These are phyloP conservation scores for Lactarius hengduanensis DNA, from an alignment of 768 basidiomycete species.

Conservation along the genomic window DNA sequence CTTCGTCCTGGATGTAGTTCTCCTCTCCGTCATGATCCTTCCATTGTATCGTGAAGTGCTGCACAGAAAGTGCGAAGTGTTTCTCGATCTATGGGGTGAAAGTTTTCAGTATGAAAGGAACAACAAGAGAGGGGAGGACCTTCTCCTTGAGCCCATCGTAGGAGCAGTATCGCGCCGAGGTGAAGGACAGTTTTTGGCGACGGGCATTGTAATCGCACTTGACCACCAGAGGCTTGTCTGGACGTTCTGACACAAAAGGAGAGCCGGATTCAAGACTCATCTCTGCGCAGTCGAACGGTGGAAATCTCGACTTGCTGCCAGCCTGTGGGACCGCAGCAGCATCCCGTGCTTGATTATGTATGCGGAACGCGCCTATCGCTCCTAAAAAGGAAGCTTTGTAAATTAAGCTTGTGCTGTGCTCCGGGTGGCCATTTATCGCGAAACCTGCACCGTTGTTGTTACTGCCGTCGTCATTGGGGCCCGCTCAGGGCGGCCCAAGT, in stretches of 20 bases:
- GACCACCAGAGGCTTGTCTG: slow-evolving; percentile 77
- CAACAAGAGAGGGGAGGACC: slow-evolving; percentile 40
- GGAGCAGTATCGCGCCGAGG: slow-evolving; percentile 74
- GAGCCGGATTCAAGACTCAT: slow-evolving; percentile 10
- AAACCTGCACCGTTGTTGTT: too few relatives aligned
- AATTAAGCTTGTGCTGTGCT: too few relatives aligned
- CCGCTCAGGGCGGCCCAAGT: too few relatives aligned
- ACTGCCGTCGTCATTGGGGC: too few relatives aligned
- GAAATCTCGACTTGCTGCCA: background rate
- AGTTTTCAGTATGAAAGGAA: slow-evolving; percentile 17
- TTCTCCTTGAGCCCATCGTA: slow-evolving; percentile 70
- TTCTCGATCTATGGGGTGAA: slow-evolving; percentile 65
- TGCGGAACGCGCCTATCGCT: background rate
- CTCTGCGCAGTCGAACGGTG: slow-evolving; percentile 10
- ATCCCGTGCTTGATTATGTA: background rate
- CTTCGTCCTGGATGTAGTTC: slow-evolving; percentile 63
- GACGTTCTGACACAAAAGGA: slow-evolving; percentile 30
- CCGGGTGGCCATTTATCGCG: too few relatives aligned
- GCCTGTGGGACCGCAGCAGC: background rate
- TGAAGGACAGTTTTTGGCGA: slow-evolving; percentile 76
- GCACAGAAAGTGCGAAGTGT: slow-evolving; percentile 71
- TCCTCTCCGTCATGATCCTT: slow-evolving; percentile 88
- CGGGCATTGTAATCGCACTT: slow-evolving; percentile 78
- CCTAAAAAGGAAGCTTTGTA: too few relatives aligned
- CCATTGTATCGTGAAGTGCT: slow-evolving; percentile 73